These are phyloP conservation scores for Sarocladium strictum DNA, from an alignment of 2,329 filamentous ascomycete genomes.

Conservation along the genomic window DNA sequence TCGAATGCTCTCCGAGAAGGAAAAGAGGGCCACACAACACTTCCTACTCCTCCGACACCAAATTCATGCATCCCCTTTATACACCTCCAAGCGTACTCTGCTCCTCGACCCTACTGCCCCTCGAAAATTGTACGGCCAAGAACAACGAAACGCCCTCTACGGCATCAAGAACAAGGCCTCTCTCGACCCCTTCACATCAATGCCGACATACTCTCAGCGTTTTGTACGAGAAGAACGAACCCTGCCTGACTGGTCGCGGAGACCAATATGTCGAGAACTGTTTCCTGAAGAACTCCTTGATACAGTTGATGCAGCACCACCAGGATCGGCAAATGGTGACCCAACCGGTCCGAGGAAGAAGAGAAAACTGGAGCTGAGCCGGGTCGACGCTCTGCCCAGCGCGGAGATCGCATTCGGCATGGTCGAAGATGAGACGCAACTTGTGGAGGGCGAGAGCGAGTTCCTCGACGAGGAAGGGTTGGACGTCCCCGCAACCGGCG, in stretches of 20 bases:
- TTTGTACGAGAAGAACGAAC: constrained; percentile 46
- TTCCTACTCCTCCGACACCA: constrained; percentile 52
- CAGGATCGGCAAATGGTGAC: neutral
- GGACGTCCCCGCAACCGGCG: constrained; percentile 18
- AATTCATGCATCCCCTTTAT: constrained; percentile 48
- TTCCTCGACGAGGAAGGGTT: constrained; percentile 22
- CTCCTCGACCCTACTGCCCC: constrained; percentile 33
- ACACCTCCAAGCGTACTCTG: constrained; percentile 47
- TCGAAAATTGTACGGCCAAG: constrained; percentile 45
- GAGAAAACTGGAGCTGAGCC: constrained; percentile 41
- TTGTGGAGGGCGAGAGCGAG: constrained; percentile 18
- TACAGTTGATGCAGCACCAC: constrained; percentile 41
- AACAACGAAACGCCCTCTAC: constrained; percentile 53
- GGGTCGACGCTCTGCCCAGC: constrained; percentile 40
- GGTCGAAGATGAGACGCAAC: constrained; percentile 21
- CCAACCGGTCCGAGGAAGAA: constrained; percentile 23
- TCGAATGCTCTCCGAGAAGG: constrained; percentile 35
- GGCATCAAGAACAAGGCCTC: constrained; percentile 49
- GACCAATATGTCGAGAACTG: constrained; percentile 45
- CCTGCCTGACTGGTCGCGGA: constrained; percentile 46
- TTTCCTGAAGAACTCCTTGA: constrained; percentile 52
- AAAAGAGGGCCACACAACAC: constrained; percentile 41
- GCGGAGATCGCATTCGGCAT: constrained; percentile 46
- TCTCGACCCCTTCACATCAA: constrained; percentile 50
- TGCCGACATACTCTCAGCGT: constrained; percentile 52